Evolutionary conservation across 352 stramenopile species (phyloP), one percentile per base, ranked within the genome.

Genomic region (Globisporangium cylindrosporum): DNA sequence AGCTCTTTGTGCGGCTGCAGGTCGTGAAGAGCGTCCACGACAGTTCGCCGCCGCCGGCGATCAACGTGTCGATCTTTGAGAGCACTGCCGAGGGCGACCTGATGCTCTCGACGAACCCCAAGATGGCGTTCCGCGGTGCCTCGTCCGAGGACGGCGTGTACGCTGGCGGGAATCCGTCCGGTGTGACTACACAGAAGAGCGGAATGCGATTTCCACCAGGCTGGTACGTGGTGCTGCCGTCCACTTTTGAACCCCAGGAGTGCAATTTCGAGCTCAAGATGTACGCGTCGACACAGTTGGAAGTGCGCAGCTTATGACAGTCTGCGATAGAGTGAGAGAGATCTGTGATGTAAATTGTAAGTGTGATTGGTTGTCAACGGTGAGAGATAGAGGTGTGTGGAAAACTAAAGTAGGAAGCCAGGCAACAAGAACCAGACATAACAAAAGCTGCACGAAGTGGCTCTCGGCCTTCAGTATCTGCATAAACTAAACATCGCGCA

Each of bases 151-250:
- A 75, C 0, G 85, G 87, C 3, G 70, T 78, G 53, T 95, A 95
- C 62, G 71, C 83, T 27, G 73, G 74, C 9, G 85, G 82, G 22
- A 78, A 77, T 41, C 76, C 82, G 3, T 82, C 74, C 32, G 87
- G 85, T 53, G 87, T 89, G 3, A 34, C 79, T 6, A 88, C 85
- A 6, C 74, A 77, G 41, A 72, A 71, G 6, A 57, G 18, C 1
- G 46, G 58, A 27, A 66, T 73, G 53, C 62, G 59, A 6, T 82
- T 89, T 51, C 66, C 76, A 1, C 67, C 75, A 0, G 87, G 87
- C 15, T 91, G 78, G 77, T 95, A 92, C 67, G 76, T 92, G 0
- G 61, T 90, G 32, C 66, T 95, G n/a, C 82, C 84, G 25, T 95
- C 87, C 38, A 95, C 87, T 14, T 92, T 88, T 55, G 84, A 93